Evolutionary conservation across 2,329 filamentous ascomycete species (phyloP), one percentile per base, ranked within the genome.

Genomic region (Ampelomyces quisqualis): DNA sequence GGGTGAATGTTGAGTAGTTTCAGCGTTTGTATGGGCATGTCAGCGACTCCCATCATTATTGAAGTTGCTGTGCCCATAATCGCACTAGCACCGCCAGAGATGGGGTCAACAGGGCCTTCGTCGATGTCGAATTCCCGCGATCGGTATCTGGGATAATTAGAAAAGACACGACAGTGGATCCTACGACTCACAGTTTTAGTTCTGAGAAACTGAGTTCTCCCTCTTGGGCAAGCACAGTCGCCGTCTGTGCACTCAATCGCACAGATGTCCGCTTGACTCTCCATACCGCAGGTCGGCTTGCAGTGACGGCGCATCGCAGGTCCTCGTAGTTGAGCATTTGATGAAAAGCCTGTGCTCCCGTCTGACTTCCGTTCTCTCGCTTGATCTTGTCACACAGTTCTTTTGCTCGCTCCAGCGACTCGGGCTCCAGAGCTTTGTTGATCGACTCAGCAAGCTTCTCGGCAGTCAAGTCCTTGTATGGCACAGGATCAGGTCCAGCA

Each of bases 51-150:
- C 78, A 94, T 86, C 57, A 87, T 80, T 42, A 96, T 84, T 26
- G 80, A 85, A 18, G 85, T 83, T 32, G 93, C 74, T n/a, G 90
- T 91, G 5, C 86, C 86, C n/a, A 95, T 73, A 1, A 96, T 70
- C 0, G 90, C 88, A 30, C 82, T 80, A 0, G 88, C 83, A 11
- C 82, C 86, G 35, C 69, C 69, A 19, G 67, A 64, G 13, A 71
- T 43, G 6, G 69, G 69, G 42, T 71, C 69, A 55, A 58, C 63
- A 13, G 69, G 68, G 0, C 68, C 69, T 37, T 66, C 62, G 23
- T 71, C 68, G 14, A 62, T 60, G n/a, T 65, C 58, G 32, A 64
- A 70, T 22, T 71, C 68, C 17, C 66, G 62, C 4, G 67, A 55
- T 9, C 67, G 66, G 38, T 60, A 64, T 8, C 66, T 70, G 19